These are phyloP conservation scores for Heterobasidion irregulare DNA, from an alignment of 1,284 basidiomycete species.

Conservation along the genomic window DNA sequence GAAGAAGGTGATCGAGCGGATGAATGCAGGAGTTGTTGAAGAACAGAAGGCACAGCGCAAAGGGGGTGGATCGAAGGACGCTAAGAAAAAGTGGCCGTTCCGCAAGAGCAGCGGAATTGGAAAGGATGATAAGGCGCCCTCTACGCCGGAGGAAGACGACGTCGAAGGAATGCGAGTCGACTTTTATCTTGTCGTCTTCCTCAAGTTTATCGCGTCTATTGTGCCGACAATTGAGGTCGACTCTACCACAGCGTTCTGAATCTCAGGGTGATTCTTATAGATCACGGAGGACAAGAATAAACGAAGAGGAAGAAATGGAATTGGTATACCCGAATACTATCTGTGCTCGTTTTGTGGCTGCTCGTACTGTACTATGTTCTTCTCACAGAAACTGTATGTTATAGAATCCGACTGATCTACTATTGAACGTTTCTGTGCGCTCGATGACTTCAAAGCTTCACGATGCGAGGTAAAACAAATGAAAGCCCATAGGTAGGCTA, in stretches of 20 bases:
- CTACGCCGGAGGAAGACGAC: slow-evolving; percentile 52
- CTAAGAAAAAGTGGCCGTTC: slow-evolving; percentile 82
- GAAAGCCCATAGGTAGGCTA: too few relatives aligned
- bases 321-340: neutral
- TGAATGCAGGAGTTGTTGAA: slow-evolving; percentile 85
- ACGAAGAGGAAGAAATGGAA: neutral
- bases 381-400: neutral
- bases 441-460: too few relatives aligned
- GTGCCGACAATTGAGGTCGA: slow-evolving; percentile 95
- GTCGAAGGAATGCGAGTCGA: slow-evolving; percentile 88
- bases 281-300: neutral
- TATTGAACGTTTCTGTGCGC: too few relatives aligned
- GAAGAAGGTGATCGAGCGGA: slow-evolving; percentile 99
- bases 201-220: slow-evolving; percentile 94
- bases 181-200: slow-evolving; percentile 92
- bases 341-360: neutral
- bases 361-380: neutral
- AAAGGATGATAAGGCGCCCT: slow-evolving; percentile 42
- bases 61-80: slow-evolving; percentile 32
- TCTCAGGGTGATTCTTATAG: neutral
- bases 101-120: slow-evolving; percentile 57
- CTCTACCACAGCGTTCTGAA: slow-evolving; percentile 77
- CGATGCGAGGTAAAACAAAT: too few relatives aligned
- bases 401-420: neutral
- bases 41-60: slow-evolving; percentile 63